Base-by-base conservation (phyloP, 2,329 filamentous ascomycete species). In the Sarocladiaceae sp. region DNA sequence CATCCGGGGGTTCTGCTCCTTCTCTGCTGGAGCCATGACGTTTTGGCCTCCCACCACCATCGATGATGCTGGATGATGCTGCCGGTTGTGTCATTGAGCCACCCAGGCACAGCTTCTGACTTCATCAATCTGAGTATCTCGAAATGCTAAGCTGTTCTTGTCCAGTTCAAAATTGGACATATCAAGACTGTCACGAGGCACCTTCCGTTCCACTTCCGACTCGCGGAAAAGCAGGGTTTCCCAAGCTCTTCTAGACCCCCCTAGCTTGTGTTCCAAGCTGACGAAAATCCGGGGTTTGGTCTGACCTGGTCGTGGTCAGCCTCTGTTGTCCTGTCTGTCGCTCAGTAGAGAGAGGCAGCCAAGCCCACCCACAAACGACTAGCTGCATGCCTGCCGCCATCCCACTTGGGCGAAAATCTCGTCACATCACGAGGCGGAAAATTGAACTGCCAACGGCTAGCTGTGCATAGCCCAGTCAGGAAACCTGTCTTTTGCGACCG, bases 281-380 rank as follows among this genome's bases (percentile, higher is more conserved):
- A 22, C 22, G 23, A 44, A 44, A 44, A 44, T 44, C 40, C 40
- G 40, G 40, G 40, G 40, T 44, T 44, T n/a, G 6, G 35, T n/a
- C n/a, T n/a, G n/a, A n/a, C n/a, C n/a, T n/a, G n/a, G n/a, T n/a
- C n/a, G n/a, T n/a, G n/a, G n/a, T n/a, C n/a, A n/a, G n/a, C n/a
- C n/a, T n/a, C n/a, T n/a, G n/a, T n/a, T n/a, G n/a, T n/a, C n/a
- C n/a, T n/a, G n/a, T n/a, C n/a, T n/a, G n/a, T n/a, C n/a, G n/a
- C n/a, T n/a, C n/a, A n/a, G n/a, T n/a, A n/a, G n/a, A n/a, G n/a
- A n/a, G n/a, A n/a, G n/a, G n/a, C n/a, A n/a, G n/a, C n/a, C n/a
- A n/a, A n/a, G n/a, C n/a, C n/a, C n/a, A n/a, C n/a, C n/a, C n/a
- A n/a, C n/a, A n/a, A n/a, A n/a, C n/a, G n/a, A n/a, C n/a, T n/a